phyloP scores from a whole-genome alignment of 2,329 filamentous ascomycete species.

The Colletotrichum eremochloae region DNA sequence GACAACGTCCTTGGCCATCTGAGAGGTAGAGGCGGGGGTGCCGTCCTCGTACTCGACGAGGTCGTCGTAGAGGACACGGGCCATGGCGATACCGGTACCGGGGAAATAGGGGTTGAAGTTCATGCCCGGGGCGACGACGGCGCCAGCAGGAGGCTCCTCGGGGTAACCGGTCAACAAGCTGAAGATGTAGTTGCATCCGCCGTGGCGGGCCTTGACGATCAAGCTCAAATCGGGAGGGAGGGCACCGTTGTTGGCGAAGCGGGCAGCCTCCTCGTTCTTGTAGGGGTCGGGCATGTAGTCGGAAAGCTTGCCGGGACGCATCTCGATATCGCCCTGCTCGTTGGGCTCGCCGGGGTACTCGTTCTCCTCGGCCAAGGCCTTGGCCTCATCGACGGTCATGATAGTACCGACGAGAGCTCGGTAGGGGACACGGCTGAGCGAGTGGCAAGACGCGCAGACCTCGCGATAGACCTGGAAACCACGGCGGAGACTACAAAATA shows the following conservation, averaged over 20 bases:
- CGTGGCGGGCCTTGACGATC: constrained; percentile 97
- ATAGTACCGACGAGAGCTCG: constrained; percentile 89
- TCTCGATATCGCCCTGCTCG: constrained; percentile 97
- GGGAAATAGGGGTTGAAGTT: constrained; percentile 99
- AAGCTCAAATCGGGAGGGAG: constrained; percentile 96
- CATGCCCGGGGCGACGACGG: constrained; percentile 85
- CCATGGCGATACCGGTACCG: constrained; percentile 98
- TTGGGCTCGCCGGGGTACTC: constrained; percentile 99
- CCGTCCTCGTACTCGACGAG: constrained; percentile 98
- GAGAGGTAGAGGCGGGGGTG: constrained; percentile 92
- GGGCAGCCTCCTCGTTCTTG: constrained; percentile 99
- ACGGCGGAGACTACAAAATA: constrained; percentile 83
- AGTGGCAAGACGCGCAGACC: constrained; percentile 98
- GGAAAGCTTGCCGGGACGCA: constrained; percentile 97
- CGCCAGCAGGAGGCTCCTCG: constrained; percentile 93
- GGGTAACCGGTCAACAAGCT: constrained; percentile 96
- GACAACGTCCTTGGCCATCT: constrained; percentile 99
- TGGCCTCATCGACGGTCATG: constrained; percentile 98
- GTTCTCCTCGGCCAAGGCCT: constrained; percentile 96
- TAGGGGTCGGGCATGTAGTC: constrained; percentile 96
- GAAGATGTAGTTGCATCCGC: constrained; percentile 99
- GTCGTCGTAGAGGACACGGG: constrained; percentile 96
- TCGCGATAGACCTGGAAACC: constrained; percentile 99
- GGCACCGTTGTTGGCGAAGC: constrained; percentile 98
- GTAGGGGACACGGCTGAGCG: constrained; percentile 93